These are phyloP conservation scores for Rhodomyrtus psidioides DNA, from an alignment of 441 rosid species.

Conservation along the genomic window DNA sequence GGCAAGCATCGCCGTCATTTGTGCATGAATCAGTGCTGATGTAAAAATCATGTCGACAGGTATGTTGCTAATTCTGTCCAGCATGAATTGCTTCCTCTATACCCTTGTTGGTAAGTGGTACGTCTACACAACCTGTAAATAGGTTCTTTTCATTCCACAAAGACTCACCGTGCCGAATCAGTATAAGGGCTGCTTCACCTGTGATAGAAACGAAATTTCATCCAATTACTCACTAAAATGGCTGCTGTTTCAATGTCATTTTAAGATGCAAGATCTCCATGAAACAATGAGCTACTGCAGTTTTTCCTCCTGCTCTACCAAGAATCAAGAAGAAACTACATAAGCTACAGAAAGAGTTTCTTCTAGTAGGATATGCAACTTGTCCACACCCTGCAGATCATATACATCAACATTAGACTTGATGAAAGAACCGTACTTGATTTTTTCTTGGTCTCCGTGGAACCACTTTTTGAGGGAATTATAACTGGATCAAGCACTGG, in stretches of 20 bases:
- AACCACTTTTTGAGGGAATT: not conserved
- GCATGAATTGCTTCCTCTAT: conserved; percentile 97
- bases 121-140: conserved; percentile 94
- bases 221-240: not conserved
- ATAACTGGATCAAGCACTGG: not conserved
- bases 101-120: conserved; percentile 86
- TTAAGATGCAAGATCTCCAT: not conserved
- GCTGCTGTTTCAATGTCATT: not conserved
- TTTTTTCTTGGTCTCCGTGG: not conserved
- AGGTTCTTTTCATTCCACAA: conserved; percentile 97
- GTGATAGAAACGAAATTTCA: not conserved
- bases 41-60: conserved; percentile 91
- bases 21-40: conserved; percentile 85
- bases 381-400: not conserved
- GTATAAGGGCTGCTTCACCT: conserved; percentile 86
- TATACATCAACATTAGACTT: not conserved
- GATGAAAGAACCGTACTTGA: not conserved
- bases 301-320: not conserved
- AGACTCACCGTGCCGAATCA: conserved; percentile 92
- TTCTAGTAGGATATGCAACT: not conserved
- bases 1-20: conserved; percentile 99
- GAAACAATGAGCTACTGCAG: not conserved
- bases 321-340: not conserved
- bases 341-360: not conserved
- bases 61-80: conserved; percentile 88